phyloP scores from a whole-genome alignment of 1,284 basidiomycete species.

The Boletus chippewaensis region DNA sequence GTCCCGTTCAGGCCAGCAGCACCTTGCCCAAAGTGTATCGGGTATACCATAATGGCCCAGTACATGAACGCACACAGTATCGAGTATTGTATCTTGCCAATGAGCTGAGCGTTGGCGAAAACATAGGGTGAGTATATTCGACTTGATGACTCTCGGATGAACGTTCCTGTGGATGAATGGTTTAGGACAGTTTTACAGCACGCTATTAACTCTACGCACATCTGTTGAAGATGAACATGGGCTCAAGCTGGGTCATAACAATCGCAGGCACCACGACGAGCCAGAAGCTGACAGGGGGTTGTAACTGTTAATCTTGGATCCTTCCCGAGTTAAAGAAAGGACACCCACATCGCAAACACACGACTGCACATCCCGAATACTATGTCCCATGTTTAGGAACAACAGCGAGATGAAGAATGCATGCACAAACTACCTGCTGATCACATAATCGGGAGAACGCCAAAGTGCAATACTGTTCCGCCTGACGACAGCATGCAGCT shows the following conservation, averaged over 20 bases:
- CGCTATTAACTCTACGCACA: slow-evolving; percentile 32
- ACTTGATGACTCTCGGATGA: slow-evolving; percentile 70
- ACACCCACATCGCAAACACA: slow-evolving; percentile 66
- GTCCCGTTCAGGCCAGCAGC: slow-evolving; percentile 54
- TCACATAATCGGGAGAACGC: slow-evolving; percentile 79
- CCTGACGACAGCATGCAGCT: slow-evolving; percentile 67
- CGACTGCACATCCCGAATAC: slow-evolving; percentile 74
- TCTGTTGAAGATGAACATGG: slow-evolving; percentile 80
- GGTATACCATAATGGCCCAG: slow-evolving; percentile 74
- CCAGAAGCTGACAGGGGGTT: slow-evolving; percentile 49
- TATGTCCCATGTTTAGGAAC: slow-evolving; percentile 71
- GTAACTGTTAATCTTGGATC: slow-evolving; percentile 1
- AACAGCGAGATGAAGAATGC: slow-evolving; percentile 73
- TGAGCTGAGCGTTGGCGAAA: slow-evolving; percentile 76
- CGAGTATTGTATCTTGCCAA: slow-evolving; percentile 80
- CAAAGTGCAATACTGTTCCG: slow-evolving; percentile 77
- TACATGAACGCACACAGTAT: slow-evolving; percentile 67
- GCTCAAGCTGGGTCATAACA: slow-evolving; percentile 77
- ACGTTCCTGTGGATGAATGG: slow-evolving; percentile 35
- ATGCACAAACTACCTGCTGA: slow-evolving; percentile 77
- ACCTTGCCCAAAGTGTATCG: slow-evolving; percentile 68
- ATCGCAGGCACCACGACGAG: slow-evolving; percentile 66
- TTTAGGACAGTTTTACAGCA: background rate
- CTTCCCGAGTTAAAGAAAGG: background rate
- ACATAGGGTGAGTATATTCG: slow-evolving; percentile 75